These are phyloP conservation scores for Xylaria arbuscula DNA, from an alignment of 2,329 filamentous ascomycete genomes.

Conservation along the genomic window DNA sequence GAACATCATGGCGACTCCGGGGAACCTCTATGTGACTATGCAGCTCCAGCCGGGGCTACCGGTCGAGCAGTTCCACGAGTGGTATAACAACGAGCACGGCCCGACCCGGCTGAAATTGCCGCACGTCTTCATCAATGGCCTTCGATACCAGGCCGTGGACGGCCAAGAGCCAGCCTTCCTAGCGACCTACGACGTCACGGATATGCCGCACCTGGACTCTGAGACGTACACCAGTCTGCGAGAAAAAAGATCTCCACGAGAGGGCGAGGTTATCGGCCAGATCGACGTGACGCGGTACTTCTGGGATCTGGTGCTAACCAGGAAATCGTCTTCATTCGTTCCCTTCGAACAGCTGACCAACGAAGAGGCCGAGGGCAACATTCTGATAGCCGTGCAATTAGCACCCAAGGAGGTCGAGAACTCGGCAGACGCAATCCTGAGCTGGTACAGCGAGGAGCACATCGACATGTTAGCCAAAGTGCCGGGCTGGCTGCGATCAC, in stretches of 20 bases:
- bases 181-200: constrained; percentile 83
- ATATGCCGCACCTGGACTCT: constrained; percentile 76
- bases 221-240: constrained; percentile 76
- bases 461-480: constrained; percentile 76
- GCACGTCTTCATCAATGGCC: constrained; percentile 78
- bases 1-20: constrained; percentile 61
- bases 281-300: constrained; percentile 76
- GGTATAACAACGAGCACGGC: constrained; percentile 95
- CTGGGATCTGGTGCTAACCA: constrained; percentile 72
- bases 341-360: constrained; percentile 70
- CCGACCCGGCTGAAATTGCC: constrained; percentile 81
- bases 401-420: constrained; percentile 61
- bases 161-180: constrained; percentile 74
- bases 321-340: constrained; percentile 66
- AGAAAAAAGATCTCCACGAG: constrained; percentile 64
- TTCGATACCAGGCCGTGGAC: constrained; percentile 80
- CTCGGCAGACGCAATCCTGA: constrained; percentile 65
- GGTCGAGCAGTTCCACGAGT: constrained; percentile 82
- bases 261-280: constrained; percentile 65
- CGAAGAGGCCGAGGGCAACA: constrained; percentile 67
- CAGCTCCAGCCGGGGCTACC: constrained; percentile 76
- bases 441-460: constrained; percentile 83
- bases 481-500: constrained; percentile 81
- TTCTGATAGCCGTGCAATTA: constrained; percentile 72
- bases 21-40: constrained; percentile 88